Evolutionary conservation across 2,329 filamentous ascomycete genomes (phyloP).

Genomic region (Juglanconis sp.): DNA sequence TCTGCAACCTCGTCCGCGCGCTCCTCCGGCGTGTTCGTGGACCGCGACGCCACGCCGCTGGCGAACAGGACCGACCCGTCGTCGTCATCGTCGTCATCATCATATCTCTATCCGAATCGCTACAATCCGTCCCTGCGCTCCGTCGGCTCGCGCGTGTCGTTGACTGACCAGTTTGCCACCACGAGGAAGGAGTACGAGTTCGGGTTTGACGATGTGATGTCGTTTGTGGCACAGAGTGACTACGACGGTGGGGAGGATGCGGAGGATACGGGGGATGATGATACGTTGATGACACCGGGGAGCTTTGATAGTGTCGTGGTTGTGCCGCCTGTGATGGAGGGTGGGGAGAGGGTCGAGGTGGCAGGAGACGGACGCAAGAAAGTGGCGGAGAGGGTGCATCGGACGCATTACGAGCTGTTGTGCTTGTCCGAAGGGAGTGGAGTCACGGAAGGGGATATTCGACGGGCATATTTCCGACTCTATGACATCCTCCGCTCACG

Average conservation of each 20-base stretch:
- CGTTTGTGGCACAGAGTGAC: conserved; percentile 34
- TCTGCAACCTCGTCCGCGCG: conserved; percentile 9
- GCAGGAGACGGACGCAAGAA: neutral
- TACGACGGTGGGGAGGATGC: neutral
- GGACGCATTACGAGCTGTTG: conserved; percentile 38
- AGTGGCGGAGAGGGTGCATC: neutral
- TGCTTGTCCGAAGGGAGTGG: conserved; percentile 37
- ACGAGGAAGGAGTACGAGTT: conserved; percentile 46
- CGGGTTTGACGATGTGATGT: conserved; percentile 46
- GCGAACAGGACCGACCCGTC: too few relatives aligned
- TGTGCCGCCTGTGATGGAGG: neutral
- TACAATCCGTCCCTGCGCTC: conserved; percentile 27
- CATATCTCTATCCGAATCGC: neutral
- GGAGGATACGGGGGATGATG: conserved; percentile 1
- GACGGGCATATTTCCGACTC: conserved; percentile 42
- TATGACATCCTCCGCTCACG: conserved; percentile 43
- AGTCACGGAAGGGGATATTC: conserved; percentile 26
- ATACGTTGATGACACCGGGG: conserved; percentile 22
- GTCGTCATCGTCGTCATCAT: too few relatives aligned
- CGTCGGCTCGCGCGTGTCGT: conserved; percentile 42
- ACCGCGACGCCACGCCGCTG: neutral
- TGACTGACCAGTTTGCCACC: conserved; percentile 46
- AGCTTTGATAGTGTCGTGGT: conserved; percentile 15
- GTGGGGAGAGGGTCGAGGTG: neutral
- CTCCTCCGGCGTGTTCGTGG: conserved; percentile 8